These are phyloP conservation scores for Tylopilus vinaceipallidus DNA, from an alignment of 768 basidiomycete species.

Conservation along the genomic window DNA sequence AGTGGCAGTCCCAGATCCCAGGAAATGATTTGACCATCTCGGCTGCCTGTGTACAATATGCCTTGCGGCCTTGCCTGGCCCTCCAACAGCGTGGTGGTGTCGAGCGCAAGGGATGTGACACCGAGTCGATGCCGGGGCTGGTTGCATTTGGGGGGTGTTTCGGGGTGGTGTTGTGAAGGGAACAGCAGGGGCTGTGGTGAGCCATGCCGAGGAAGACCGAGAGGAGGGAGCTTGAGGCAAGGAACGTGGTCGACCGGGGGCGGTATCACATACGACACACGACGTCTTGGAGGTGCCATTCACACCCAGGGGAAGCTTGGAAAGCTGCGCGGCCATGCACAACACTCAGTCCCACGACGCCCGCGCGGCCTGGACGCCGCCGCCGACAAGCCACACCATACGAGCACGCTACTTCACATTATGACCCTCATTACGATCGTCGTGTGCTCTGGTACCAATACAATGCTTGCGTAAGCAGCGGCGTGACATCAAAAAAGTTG, in stretches of 20 bases:
- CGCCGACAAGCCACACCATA: not conserved
- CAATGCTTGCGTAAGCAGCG: slow-evolving; percentile 25
- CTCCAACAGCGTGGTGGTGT: slow-evolving; percentile 74
- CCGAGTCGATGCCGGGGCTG: slow-evolving; percentile 87
- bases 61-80: slow-evolving; percentile 71
- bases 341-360: not conserved
- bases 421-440: no score
- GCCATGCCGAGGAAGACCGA: slow-evolving; percentile 62
- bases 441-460: no score
- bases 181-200: slow-evolving; percentile 67
- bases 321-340: not conserved
- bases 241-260: slow-evolving; percentile 62
- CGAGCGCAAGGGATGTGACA: slow-evolving; percentile 83
- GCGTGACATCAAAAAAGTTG: not conserved
- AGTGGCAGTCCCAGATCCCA: slow-evolving; percentile 81
- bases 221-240: slow-evolving; percentile 67
- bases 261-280: slow-evolving; percentile 89
- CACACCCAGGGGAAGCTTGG: slow-evolving; percentile 19
- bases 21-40: slow-evolving; percentile 84
- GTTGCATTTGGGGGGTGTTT: slow-evolving; percentile 19
- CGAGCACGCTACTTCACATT: no score
- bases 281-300: slow-evolving; percentile 52
- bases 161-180: slow-evolving; percentile 30
- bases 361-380: not conserved
- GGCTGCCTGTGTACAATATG: slow-evolving; percentile 85